Conservation (phyloP, 2,329 filamentous ascomycete species). For the Aphanocladium album region DNA sequence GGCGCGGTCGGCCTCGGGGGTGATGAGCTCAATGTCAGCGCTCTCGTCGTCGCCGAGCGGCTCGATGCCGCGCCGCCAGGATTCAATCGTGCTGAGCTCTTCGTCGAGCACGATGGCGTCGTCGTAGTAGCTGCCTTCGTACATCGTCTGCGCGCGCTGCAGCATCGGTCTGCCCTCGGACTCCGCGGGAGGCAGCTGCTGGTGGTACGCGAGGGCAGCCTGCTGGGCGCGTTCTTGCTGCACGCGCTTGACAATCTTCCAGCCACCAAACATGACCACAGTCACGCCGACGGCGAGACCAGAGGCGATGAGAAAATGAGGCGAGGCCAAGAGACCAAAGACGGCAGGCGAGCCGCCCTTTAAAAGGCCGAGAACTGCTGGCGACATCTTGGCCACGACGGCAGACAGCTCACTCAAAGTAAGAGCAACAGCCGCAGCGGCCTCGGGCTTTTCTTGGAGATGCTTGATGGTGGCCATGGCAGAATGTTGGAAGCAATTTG, state of each 20-base stretch:
- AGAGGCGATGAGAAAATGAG: slow-evolving; percentile 90
- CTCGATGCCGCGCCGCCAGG: slow-evolving; percentile 53
- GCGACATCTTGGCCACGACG: slow-evolving; percentile 76
- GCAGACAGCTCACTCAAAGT: slow-evolving; percentile 88
- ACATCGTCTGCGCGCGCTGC: slow-evolving; percentile 25
- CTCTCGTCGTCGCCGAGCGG: slow-evolving; percentile 41
- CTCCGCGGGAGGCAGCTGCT: slow-evolving; percentile 13
- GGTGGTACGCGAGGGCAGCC: slow-evolving; percentile 26
- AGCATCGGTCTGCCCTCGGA: slow-evolving; percentile 8
- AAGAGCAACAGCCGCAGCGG: slow-evolving; percentile 87
- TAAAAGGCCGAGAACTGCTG: slow-evolving; percentile 67
- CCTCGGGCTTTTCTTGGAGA: slow-evolving; percentile 67
- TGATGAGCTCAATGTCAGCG: slow-evolving; percentile 54
- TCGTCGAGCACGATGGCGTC: slow-evolving; percentile 55
- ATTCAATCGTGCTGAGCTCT: slow-evolving; percentile 54
- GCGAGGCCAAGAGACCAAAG: slow-evolving; percentile 79
- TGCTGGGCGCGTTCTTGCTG: slow-evolving; percentile 34
- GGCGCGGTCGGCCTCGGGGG: slow-evolving; percentile 47
- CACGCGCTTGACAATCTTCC: slow-evolving; percentile 94
- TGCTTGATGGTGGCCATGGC: slow-evolving; percentile 78
- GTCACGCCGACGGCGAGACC: slow-evolving; percentile 90
- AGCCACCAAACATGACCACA: slow-evolving; percentile 90
- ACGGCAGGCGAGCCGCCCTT: slow-evolving; percentile 81
- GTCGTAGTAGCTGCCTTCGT: slow-evolving; percentile 38
- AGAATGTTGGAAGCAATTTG: slow-evolving; percentile 81